These are phyloP conservation scores for Avena eriantha DNA, from an alignment of 176 grass and related monocot genomes.

Conservation along the genomic window DNA sequence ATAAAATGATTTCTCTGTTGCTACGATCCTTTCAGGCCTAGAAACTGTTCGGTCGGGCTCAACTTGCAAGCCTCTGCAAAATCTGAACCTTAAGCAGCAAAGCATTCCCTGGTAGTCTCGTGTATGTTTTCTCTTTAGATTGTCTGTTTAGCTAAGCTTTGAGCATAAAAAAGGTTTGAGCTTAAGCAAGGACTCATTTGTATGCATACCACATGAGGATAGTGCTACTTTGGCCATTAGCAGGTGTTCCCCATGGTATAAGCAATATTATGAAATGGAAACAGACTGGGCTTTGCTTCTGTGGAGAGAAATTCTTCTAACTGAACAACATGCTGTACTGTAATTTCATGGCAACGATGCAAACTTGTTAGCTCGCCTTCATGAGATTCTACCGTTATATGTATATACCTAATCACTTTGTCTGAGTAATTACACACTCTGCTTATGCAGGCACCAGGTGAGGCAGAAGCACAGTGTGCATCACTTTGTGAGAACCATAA, in stretches of 20 bases:
- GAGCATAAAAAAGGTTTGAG: not conserved
- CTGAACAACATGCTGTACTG: not conserved
- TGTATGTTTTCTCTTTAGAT: slow-evolving; percentile 3
- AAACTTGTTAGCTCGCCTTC: slow-evolving; percentile 3
- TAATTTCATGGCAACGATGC: slow-evolving; percentile 31
- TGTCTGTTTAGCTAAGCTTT: slow-evolving; percentile 4
- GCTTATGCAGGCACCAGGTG: slow-evolving; percentile 76
- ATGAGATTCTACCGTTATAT: not conserved
- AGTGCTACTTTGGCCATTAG: slow-evolving; percentile 21
- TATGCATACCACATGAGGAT: not conserved
- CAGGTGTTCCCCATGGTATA: not conserved
- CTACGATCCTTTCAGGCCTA: not conserved
- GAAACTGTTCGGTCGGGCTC: not conserved
- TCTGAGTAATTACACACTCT: slow-evolving; percentile 40
- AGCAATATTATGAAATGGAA: not conserved
- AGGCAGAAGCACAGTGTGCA: slow-evolving; percentile 94
- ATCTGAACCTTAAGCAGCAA: not conserved
- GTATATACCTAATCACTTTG: slow-evolving; percentile 35
- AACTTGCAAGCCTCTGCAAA: slow-evolving; percentile 10
- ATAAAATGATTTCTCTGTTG: slow-evolving; percentile 11
- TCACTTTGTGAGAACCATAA: slow-evolving; percentile 82
- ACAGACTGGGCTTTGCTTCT: not conserved
- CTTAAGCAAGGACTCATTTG: not conserved
- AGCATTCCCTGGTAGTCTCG: not conserved
- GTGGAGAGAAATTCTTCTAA: not conserved